These are phyloP conservation scores for Didymella keratinophila DNA, from an alignment of 2,329 filamentous ascomycete genomes.

Conservation along the genomic window DNA sequence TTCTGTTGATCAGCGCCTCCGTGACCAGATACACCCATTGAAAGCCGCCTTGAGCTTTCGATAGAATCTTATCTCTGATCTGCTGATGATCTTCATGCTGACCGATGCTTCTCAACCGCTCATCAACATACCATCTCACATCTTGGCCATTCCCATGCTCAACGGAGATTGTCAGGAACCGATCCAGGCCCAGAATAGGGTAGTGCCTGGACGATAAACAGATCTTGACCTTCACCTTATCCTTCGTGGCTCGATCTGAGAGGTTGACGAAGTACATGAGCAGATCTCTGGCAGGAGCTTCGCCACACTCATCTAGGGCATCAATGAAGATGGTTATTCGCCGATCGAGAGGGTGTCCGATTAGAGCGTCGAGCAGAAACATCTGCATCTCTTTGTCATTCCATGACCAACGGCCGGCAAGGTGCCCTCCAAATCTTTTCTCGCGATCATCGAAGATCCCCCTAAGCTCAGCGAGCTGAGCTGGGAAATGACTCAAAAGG, in stretches of 20 bases:
- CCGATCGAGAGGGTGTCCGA: too few species aligned
- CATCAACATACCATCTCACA: background rate
- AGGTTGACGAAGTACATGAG: background rate
- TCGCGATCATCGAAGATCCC: background rate
- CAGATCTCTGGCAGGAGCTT: background rate
- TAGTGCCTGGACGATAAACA: slow-evolving; percentile 6
- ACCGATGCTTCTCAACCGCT: background rate
- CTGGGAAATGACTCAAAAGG: too few species aligned
- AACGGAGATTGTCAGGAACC: background rate
- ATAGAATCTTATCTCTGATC: background rate
- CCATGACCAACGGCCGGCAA: too few species aligned
- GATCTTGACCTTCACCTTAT: background rate
- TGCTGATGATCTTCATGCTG: too few species aligned
- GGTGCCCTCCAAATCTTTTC: too few species aligned
- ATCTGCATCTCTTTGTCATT: too few species aligned
- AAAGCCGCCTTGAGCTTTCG: background rate
- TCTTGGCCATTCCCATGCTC: background rate
- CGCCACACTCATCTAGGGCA: slow-evolving; percentile 1
- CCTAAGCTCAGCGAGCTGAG: background rate
- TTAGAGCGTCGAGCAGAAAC: too few species aligned
- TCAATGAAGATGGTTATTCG: background rate
- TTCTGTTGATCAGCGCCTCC: background rate
- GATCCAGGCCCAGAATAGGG: background rate
- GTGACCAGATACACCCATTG: background rate
- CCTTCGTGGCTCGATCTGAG: background rate